These are phyloP conservation scores for Emericellopsis terricola DNA, from an alignment of 495 filamentous ascomycete genomes.

Conservation along the genomic window DNA sequence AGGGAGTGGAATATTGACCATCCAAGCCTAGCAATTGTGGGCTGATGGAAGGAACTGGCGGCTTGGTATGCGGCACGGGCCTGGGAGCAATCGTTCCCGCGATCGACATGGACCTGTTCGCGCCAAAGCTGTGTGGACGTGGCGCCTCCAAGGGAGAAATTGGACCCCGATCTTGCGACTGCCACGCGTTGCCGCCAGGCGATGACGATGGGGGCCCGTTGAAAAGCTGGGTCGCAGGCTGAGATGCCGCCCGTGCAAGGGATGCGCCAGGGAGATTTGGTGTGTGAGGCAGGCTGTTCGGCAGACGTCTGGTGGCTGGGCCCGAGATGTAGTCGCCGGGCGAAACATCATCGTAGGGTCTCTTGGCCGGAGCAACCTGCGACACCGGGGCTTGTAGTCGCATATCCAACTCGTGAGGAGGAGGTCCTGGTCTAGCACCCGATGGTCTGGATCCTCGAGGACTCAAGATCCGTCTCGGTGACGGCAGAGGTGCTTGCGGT, in stretches of 20 bases:
- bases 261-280: not conserved
- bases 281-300: not conserved
- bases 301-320: not conserved
- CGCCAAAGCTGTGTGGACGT: too few relatives aligned
- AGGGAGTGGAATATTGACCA: too few relatives aligned
- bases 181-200: too few relatives aligned
- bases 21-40: too few relatives aligned
- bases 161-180: too few relatives aligned
- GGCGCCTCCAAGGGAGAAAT: too few relatives aligned
- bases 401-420: conserved; percentile 24
- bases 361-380: not conserved
- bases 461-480: conserved; percentile 37
- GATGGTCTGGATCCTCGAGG: conserved; percentile 42
- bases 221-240: not conserved
- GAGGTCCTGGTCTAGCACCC: conserved; percentile 23
- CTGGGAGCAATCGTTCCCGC: too few relatives aligned
- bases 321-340: not conserved
- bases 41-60: too few relatives aligned
- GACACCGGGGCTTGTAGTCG: conserved; percentile 16
- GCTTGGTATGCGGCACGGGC: too few relatives aligned
- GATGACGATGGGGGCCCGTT: not conserved
- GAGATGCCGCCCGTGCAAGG: conserved; percentile 1
- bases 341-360: conserved; percentile 1
- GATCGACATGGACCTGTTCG: too few relatives aligned
- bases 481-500: not conserved